Conservation (phyloP, 2,329 filamentous ascomycete genomes). For the Monascus ruber region DNA sequence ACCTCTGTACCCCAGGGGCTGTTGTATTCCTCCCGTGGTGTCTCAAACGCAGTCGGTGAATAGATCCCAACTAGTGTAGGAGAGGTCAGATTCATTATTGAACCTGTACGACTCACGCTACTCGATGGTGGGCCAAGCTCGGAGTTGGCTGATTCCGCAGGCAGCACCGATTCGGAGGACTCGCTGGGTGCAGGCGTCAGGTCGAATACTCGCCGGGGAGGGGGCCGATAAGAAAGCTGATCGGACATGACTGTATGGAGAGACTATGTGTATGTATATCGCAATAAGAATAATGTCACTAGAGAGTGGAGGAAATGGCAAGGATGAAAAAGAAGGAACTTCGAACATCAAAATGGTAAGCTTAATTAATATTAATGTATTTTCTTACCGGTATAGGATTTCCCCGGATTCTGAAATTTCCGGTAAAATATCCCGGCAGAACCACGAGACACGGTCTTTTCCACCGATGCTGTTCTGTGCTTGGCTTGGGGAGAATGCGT, state of each 20-base stretch:
- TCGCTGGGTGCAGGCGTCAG: slow-evolving; percentile 39
- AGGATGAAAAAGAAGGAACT: too few relatives aligned
- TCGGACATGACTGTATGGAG: slow-evolving; percentile 17
- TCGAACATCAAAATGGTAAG: too few relatives aligned
- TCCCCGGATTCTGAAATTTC: too few relatives aligned
- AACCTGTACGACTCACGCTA: slow-evolving; percentile 58
- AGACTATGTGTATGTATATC: background rate
- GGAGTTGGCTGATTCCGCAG: slow-evolving; percentile 23
- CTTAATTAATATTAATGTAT: too few relatives aligned
- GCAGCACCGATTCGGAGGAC: slow-evolving; percentile 30
- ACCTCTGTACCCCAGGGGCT: slow-evolving; percentile 73
- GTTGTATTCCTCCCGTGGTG: slow-evolving; percentile 42
- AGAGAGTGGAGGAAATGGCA: too few relatives aligned
- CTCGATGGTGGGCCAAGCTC: slow-evolving; percentile 22
- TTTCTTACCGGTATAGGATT: too few relatives aligned
- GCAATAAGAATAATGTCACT: too few relatives aligned
- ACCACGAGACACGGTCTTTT: too few relatives aligned
- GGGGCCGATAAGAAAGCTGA: slow-evolving; percentile 50
- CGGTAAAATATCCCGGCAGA: too few relatives aligned
- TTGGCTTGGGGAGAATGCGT: too few relatives aligned
- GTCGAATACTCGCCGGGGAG: slow-evolving; percentile 61
- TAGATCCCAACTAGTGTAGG: slow-evolving; percentile 91
- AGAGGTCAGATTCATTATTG: slow-evolving; percentile 73
- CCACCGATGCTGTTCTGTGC: too few relatives aligned
- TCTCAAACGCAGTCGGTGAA: slow-evolving; percentile 50